Base-by-base conservation (phyloP, 495 filamentous ascomycete species). In the Penicillium soppii region DNA sequence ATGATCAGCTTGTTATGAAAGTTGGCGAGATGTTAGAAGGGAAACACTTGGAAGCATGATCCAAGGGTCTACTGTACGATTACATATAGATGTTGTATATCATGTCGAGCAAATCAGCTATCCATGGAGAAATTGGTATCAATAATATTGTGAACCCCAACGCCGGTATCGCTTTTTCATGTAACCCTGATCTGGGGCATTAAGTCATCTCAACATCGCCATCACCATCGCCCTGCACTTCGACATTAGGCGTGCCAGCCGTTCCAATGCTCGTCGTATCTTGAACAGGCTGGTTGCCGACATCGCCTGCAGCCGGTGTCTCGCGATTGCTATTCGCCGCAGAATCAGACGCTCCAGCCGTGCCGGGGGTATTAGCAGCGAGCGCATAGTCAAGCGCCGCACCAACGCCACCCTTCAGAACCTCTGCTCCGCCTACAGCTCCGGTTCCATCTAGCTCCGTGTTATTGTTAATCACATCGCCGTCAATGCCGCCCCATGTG, bases 1-100 rank as follows among this genome's bases (percentile, higher is more conserved):
- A 95, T 57, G 94, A 98, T 72, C 78, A 82, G 25, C 61, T 77
- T 30, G 74, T 77, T 6, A 54, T 77, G 52, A 68, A 62, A 30
- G 68, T 73, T 27, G 72, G 65, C 6, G 71, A 71, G 38, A 43
- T 70, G 47, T 50, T 77, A 7, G 70, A 71, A 33, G 62, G 66
- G 15, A 29, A 44, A 36, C 43, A 46, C 36, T 43, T 67, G 30
- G 36, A 38, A n/a, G n/a, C n/a, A 16, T 48, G 29, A 13, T 20
- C 19, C 13, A n/a, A 22, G 25, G 25, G 5, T n/a, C 13, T n/a
- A n/a, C 17, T 41, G 36, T 41, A 49, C 37, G 19, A 32, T 22
- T 45, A 45, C 17, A 13, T 21, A 20, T 20, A 12, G 9, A 21
- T 27, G 5, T n/a, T 48, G 46, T 39, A 40, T 29, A 48, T 39